Evolutionary conservation across 768 basidiomycete species (phyloP).

Genomic region (Dentipellis sp.): DNA sequence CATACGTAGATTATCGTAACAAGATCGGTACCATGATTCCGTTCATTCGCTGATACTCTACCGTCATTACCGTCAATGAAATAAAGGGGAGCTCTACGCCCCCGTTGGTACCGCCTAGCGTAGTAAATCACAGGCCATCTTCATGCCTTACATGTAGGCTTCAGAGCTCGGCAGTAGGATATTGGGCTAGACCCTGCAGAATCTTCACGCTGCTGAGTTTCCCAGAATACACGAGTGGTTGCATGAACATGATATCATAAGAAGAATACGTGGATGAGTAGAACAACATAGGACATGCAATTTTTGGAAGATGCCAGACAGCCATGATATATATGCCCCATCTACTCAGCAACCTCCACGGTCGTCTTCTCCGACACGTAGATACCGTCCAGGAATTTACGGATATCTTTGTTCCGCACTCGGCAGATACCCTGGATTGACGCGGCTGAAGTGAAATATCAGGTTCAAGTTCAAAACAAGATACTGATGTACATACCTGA

Average conservation of each 20-base stretch:
- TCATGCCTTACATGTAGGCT: neutral
- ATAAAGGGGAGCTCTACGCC: neutral
- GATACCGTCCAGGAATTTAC: slow-evolving; percentile 95
- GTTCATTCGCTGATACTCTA: slow-evolving; percentile 41
- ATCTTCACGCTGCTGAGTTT: no score
- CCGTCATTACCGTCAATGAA: neutral
- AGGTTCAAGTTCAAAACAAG: neutral
- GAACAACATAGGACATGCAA: slow-evolving; percentile 19
- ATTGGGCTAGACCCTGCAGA: no score
- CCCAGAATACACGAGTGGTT: neutral
- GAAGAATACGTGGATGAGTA: slow-evolving; percentile 12
- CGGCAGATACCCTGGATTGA: slow-evolving; percentile 94
- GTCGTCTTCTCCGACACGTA: slow-evolving; percentile 82
- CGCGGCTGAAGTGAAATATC: slow-evolving; percentile 48
- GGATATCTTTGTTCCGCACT: slow-evolving; percentile 99
- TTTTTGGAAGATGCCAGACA: slow-evolving; percentile 15
- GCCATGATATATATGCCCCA: neutral
- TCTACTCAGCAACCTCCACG: slow-evolving; percentile 31
- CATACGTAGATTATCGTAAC: slow-evolving; percentile 69
- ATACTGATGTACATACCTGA: slow-evolving; percentile 46
- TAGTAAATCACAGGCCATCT: neutral
- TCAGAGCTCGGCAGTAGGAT: neutral
- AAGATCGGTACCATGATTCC: slow-evolving; percentile 85
- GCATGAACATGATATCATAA: slow-evolving; percentile 21
- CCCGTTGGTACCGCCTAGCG: neutral